Percentiles rank a stretch among this genome's conserved stretches.
Evolutionary conservation across 2,329 filamentous ascomycete genomes (phyloP).

Genomic region (Cyclaneusma minus): DNA sequence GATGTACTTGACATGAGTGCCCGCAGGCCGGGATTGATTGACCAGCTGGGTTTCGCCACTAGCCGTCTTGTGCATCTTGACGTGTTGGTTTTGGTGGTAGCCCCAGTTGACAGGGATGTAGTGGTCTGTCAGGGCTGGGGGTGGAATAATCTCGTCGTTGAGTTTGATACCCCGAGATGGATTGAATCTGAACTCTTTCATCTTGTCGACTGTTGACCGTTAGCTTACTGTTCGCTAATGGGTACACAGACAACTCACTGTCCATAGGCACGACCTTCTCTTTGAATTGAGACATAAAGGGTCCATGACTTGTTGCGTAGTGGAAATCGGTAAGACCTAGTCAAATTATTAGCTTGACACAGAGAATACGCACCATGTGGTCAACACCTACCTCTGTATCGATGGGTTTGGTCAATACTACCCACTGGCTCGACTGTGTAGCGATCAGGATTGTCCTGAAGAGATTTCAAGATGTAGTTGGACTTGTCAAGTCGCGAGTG

Average conservation of each 20-base stretch:
- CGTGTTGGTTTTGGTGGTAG: conserved; percentile 72
- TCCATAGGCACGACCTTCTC: conserved; percentile 57
- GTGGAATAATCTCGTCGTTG: conserved; percentile 60
- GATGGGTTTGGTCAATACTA: conserved; percentile 62
- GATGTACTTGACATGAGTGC: conserved; percentile 11
- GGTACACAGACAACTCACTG: conserved; percentile 30
- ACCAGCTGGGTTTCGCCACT: conserved; percentile 17
- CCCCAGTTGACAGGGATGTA: conserved; percentile 62
- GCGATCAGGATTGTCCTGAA: conserved; percentile 53
- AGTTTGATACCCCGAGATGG: conserved; percentile 41
- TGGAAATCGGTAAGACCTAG: conserved; percentile 74
- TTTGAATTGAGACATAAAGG: conserved; percentile 56
- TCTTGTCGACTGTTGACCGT: conserved; percentile 28
- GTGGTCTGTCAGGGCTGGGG: conserved; percentile 62
- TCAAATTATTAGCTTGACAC: conserved; percentile 5
- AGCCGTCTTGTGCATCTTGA: conserved; percentile 21
- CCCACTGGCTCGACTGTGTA: conserved; percentile 60
- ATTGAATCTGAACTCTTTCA: conserved; percentile 53
- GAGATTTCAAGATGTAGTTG: conserved; percentile 37
- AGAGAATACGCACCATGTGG: conserved; percentile 1
- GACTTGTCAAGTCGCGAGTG: conserved; percentile 36
- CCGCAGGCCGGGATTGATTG: conserved; percentile 10
- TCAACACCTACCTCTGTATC: conserved; percentile 50
- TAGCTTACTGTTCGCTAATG: conserved; percentile 8
- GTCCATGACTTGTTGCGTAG: conserved; percentile 52